Evolutionary conservation across 345 rosid genomes (phyloP), one percentile per base, ranked within the genome.

Genomic region (Aurinia saxatilis): DNA sequence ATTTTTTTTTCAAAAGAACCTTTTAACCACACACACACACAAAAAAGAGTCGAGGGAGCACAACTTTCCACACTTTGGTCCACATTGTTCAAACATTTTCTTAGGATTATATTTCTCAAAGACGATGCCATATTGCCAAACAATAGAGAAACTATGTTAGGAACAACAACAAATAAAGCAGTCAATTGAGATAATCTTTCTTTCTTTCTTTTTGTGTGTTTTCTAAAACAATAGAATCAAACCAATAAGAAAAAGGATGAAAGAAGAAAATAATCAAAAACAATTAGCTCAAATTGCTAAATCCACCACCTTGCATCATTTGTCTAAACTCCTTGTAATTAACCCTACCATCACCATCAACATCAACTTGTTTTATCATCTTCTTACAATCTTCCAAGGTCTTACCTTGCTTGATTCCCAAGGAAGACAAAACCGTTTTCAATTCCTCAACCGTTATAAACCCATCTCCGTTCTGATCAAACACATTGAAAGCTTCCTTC

Each of bases 271-370:
- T n/a, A 12, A 46, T 8, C 29, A 13, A n/a, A 33, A 51, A 39
- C 0, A 10, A 33, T 76, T 17, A 82, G 39, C 67, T 39, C 59
- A 75, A 36, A 29, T 79, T 56, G 46, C 69, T 60, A 46, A 82
- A 69, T 6, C 67, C 68, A 57, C 80, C 80, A 0, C 78, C 77
- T 61, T 83, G 73, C 85, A 83, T 80, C 88, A 83, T 83, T 50
- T 74, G 74, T 74, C 68, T 80, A 56, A 83, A 83, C 65, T 83
- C 88, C 23, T 64, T 58, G 25, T 59, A 80, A 37, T 80, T 70
- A 42, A 91, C 95, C 73, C 70, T 82, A n/a, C 96, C 98, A 62
- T 91, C 96, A 3, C 98, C 96, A 44, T 91, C 98, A 9, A 39
- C 87, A 61, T 91, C 98, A 5, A 91, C 96, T 72, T 77, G 76